These are phyloP conservation scores for Tricholoma saponaceum DNA, from an alignment of 768 basidiomycete species.

Conservation along the genomic window DNA sequence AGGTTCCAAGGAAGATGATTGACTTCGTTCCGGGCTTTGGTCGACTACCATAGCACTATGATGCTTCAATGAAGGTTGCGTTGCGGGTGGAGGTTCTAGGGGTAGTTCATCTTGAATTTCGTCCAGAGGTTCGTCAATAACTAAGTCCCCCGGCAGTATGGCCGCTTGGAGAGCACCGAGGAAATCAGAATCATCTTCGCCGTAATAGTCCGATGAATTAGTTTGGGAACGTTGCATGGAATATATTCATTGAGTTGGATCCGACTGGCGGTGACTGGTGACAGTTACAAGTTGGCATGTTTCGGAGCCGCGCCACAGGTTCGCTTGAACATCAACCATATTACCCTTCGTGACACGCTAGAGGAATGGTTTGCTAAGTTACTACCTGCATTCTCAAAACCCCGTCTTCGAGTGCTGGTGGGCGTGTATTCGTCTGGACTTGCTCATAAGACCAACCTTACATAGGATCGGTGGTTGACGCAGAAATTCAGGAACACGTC, in stretches of 20 bases:
- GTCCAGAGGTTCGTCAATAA: background rate
- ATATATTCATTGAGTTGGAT: background rate
- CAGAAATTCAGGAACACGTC: too few species aligned
- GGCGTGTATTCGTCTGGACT: too few species aligned
- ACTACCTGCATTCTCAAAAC: too few species aligned
- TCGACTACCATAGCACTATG: background rate
- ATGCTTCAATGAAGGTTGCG: slow-evolving; percentile 3
- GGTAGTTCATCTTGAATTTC: background rate
- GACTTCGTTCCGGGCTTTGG: background rate
- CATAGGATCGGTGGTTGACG: too few species aligned
- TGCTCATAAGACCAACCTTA: too few species aligned
- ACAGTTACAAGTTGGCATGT: too few species aligned
- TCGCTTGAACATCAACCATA: too few species aligned
- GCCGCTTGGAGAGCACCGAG: slow-evolving; percentile 42
- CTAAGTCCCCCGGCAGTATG: slow-evolving; percentile 45
- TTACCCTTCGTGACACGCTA: too few species aligned
- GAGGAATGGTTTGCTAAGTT: too few species aligned
- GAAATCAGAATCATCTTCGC: slow-evolving; percentile 50
- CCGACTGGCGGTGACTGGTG: background rate
- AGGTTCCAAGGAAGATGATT: slow-evolving; percentile 1
- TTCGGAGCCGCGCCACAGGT: too few species aligned
- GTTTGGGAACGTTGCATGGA: slow-evolving; percentile 18
- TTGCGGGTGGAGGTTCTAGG: background rate
- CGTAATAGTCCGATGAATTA: slow-evolving; percentile 53
- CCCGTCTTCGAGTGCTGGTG: too few species aligned